Percentiles rank a stretch among this genome's conserved stretches.
phyloP scores from a whole-genome alignment of 208 protist genomes.

The Leishmania aethiopica region DNA sequence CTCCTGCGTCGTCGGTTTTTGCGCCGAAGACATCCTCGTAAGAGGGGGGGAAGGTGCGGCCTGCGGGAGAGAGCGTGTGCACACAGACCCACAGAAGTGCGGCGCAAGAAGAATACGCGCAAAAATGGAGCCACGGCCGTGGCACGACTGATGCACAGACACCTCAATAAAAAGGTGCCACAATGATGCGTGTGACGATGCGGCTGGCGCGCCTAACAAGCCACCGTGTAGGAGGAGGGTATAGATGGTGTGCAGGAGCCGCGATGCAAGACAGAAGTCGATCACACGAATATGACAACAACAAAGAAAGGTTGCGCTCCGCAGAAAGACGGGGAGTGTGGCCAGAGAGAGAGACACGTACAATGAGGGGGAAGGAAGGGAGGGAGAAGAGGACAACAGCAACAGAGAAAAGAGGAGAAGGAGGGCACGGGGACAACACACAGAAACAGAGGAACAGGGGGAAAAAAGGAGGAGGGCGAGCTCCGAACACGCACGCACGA shows the following conservation, averaged over 20 bases:
- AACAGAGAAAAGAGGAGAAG: neutral
- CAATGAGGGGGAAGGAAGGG: neutral
- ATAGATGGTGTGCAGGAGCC: neutral
- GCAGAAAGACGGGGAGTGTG: neutral
- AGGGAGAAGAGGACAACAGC: neutral
- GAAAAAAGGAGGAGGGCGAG: neutral
- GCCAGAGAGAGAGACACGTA: neutral
- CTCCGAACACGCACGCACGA: neutral
- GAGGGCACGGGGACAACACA: neutral
- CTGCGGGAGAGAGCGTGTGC: neutral
- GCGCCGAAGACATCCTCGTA: conserved; percentile 15
- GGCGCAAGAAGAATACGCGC: neutral
- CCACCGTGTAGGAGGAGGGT: neutral
- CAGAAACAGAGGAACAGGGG: neutral
- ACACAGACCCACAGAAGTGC: neutral
- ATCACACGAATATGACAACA: neutral
- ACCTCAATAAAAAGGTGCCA: neutral
- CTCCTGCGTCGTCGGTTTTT: conserved; percentile 33
- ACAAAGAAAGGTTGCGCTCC: neutral
- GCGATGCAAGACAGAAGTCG: neutral
- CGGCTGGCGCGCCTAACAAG: neutral
- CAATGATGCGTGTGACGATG: neutral
- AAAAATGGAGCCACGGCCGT: neutral
- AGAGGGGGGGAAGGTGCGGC: neutral
- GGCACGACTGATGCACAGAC: no score